phyloP scores from a whole-genome alignment of 495 filamentous ascomycete genomes.

The Penicillium canescens region DNA sequence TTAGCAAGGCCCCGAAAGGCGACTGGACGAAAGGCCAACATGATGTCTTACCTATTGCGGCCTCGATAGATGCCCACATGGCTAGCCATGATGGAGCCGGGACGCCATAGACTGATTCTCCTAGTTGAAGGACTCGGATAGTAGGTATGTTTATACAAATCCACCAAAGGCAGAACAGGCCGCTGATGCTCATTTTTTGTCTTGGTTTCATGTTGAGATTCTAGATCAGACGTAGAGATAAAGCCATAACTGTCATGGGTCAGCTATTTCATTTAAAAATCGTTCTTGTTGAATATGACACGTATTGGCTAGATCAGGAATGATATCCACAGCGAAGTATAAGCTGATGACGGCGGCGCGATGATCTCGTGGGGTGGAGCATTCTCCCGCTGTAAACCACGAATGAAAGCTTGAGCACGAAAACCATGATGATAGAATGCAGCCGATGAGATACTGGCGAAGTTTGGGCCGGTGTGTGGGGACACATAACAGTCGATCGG shows the following conservation, averaged over 20 bases:
- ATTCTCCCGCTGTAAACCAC: conserved; percentile 39
- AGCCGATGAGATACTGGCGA: conserved; percentile 31
- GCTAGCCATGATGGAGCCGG: conserved; percentile 26
- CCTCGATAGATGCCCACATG: conserved; percentile 29
- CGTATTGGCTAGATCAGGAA: conserved; percentile 47
- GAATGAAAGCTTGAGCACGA: conserved; percentile 36
- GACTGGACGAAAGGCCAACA: background rate
- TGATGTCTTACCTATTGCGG: conserved; percentile 17
- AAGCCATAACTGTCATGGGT: conserved; percentile 43
- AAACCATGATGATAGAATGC: conserved; percentile 36
- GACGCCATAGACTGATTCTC: conserved; percentile 9
- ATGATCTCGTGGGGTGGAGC: conserved; percentile 30
- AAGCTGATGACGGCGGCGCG: conserved; percentile 37
- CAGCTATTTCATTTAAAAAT: background rate
- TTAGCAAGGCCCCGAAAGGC: background rate
- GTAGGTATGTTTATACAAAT: conserved; percentile 53
- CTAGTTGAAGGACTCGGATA: conserved; percentile 44
- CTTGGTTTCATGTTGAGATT: conserved; percentile 42
- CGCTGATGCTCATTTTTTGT: conserved; percentile 49
- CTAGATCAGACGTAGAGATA: conserved; percentile 51
- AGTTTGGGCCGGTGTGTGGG: background rate
- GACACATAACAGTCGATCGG: background rate
- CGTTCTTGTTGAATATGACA: background rate
- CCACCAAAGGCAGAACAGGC: conserved; percentile 50
- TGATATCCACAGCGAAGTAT: conserved; percentile 42